phyloP scores from a whole-genome alignment of 192 early-diverging fungal species.

The Coemansia guatemalensis region DNA sequence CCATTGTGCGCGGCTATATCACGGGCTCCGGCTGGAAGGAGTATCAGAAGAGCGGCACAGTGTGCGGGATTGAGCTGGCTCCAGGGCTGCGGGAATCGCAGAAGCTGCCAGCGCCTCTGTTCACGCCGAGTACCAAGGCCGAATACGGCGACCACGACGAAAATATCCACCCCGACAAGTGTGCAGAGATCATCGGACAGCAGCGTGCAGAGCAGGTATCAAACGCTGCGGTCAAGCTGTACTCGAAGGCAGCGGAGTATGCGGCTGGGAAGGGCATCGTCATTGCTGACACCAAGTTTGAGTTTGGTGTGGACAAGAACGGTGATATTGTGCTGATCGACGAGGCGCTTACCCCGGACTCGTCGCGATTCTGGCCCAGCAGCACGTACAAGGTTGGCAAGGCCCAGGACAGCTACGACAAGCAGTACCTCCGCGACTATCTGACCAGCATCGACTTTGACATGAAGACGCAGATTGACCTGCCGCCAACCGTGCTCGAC shows the following conservation, averaged over 20 bases:
- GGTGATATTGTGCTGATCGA: slow-evolving; percentile 86
- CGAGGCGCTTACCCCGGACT: slow-evolving; percentile 98
- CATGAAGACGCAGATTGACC: slow-evolving; percentile 69
- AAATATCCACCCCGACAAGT: slow-evolving; percentile 94
- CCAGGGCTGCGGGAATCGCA: slow-evolving; percentile 79
- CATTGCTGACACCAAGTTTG: slow-evolving; percentile 99
- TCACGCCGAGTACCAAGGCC: slow-evolving; percentile 98
- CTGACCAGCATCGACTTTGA: slow-evolving; percentile 87
- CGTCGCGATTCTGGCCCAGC: slow-evolving; percentile 96
- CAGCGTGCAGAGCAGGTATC: slow-evolving; percentile 74
- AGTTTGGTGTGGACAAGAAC: slow-evolving; percentile 91
- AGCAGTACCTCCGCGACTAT: slow-evolving; percentile 97
- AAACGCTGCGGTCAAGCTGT: slow-evolving; percentile 73
- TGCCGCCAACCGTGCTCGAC: slow-evolving; percentile 79
- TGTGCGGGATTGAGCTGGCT: slow-evolving; percentile 90
- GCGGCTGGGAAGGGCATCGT: slow-evolving; percentile 86
- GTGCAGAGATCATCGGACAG: slow-evolving; percentile 83
- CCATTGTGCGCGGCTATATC: slow-evolving; percentile 98
- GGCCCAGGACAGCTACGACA: slow-evolving; percentile 90
- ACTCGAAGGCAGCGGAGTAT: slow-evolving; percentile 81
- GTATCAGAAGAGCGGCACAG: slow-evolving; percentile 88
- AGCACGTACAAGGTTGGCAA: slow-evolving; percentile 74
- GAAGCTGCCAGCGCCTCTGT: slow-evolving; percentile 78
- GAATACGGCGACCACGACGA: slow-evolving; percentile 98
- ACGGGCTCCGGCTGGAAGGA: slow-evolving; percentile 96